phyloP scores from a whole-genome alignment of 345 rosid species.

The Salix exigua region DNA sequence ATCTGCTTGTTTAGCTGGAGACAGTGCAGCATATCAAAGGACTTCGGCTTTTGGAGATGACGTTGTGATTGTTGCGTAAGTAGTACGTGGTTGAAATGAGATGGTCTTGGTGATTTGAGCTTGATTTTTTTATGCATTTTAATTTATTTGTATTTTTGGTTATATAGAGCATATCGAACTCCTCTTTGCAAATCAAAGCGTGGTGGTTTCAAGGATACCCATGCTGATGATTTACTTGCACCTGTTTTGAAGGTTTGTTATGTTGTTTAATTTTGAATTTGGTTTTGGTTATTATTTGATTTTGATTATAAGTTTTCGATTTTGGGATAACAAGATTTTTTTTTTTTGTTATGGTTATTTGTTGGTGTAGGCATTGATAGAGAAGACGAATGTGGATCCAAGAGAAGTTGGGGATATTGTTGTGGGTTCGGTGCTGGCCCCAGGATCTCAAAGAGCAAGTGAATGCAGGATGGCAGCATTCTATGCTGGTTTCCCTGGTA shows the following conservation, averaged over 20 bases:
- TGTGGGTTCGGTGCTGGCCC: conserved; percentile 87
- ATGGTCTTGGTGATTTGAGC: not conserved
- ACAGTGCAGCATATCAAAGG: conserved; percentile 85
- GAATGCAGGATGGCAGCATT: conserved; percentile 99
- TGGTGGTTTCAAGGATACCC: conserved; percentile 89
- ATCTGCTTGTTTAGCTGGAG: conserved; percentile 81
- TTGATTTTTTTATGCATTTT: not conserved
- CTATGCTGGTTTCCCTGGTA: conserved; percentile 96
- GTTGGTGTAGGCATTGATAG: conserved; percentile 68
- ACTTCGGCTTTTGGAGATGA: conserved; percentile 72
- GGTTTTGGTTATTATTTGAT: not conserved
- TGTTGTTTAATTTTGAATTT: not conserved
- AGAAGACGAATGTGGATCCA: conserved; percentile 71
- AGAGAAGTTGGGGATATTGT: conserved; percentile 96
- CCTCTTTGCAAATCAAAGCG: conserved; percentile 78
- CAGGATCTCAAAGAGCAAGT: conserved; percentile 84
- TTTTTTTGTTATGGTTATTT: not conserved
- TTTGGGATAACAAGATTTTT: not conserved
- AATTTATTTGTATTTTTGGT: not conserved
- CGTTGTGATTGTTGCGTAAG: conserved; percentile 89
- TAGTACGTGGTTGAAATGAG: not conserved
- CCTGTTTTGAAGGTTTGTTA: conserved; percentile 60
- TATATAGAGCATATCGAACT: conserved; percentile 70
- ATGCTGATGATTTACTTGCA: conserved; percentile 82
- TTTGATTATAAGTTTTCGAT: not conserved